A percentile compares a stretch with the other conserved stretches of the same genome.
phyloP scores from a whole-genome alignment of 352 stramenopile species.

The Pythium guiyangense region DNA sequence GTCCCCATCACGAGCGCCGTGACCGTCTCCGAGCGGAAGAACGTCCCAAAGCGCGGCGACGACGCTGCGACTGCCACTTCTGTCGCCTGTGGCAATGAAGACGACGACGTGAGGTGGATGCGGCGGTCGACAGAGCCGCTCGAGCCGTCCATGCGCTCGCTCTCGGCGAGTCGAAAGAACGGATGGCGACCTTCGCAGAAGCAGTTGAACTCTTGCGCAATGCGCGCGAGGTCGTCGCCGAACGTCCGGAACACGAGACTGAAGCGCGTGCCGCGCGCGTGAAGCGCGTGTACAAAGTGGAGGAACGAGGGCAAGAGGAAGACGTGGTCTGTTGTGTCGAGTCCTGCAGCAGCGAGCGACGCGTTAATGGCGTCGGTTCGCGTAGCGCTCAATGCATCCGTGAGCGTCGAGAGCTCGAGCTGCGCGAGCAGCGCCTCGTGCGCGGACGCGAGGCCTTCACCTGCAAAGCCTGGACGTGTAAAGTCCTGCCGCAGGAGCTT shows the following conservation, averaged over 20 bases:
- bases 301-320: constrained; percentile 77
- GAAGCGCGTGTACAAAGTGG: constrained; percentile 41
- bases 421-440: constrained; percentile 41
- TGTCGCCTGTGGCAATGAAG: too few relatives aligned
- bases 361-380: not conserved
- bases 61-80: not conserved
- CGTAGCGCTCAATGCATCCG: not conserved
- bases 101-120: constrained; percentile 26
- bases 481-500: constrained; percentile 65
- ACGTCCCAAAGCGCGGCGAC: constrained; percentile 52
- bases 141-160: constrained; percentile 49
- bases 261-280: constrained; percentile 38
- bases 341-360: constrained; percentile 17
- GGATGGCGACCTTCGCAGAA: constrained; percentile 70
- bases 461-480: constrained; percentile 39
- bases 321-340: constrained; percentile 39
- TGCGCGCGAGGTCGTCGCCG: constrained; percentile 58
- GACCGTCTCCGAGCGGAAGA: constrained; percentile 40
- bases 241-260: constrained; percentile 80
- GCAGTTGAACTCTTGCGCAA: constrained; percentile 73
- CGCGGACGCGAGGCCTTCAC: constrained; percentile 36
- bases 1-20: constrained; percentile 70
- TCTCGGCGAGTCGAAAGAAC: constrained; percentile 31
- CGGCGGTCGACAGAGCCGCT: constrained; percentile 42
- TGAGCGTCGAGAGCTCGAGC: constrained; percentile 32